Evolutionary conservation across 208 protist species (phyloP).

Genomic region (Trypanosoma theileri): DNA sequence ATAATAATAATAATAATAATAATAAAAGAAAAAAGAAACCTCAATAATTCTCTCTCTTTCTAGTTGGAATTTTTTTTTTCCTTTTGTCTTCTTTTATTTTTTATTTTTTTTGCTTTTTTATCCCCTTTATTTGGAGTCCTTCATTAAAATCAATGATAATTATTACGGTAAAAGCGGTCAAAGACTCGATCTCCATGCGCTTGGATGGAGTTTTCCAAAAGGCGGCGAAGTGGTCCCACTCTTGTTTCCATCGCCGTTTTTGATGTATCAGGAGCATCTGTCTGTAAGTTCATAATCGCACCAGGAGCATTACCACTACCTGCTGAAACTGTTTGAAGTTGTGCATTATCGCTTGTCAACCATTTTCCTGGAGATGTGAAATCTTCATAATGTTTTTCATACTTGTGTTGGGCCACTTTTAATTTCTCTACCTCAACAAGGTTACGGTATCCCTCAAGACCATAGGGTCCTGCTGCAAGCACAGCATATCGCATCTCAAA

Average conservation of each 20-base stretch:
- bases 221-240: slow-evolving; percentile 54
- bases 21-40: slow-evolving; percentile 15
- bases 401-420: slow-evolving; percentile 85
- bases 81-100: not conserved
- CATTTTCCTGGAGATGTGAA: slow-evolving; percentile 78
- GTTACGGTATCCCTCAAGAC: slow-evolving; percentile 69
- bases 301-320: slow-evolving; percentile 69
- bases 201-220: slow-evolving; percentile 66
- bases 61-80: slow-evolving; percentile 1
- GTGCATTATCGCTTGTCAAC: slow-evolving; percentile 76
- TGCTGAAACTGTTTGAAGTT: slow-evolving; percentile 74
- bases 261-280: slow-evolving; percentile 40
- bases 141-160: slow-evolving; percentile 47
- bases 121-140: not conserved
- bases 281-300: slow-evolving; percentile 63
- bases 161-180: slow-evolving; percentile 84
- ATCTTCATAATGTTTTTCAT: slow-evolving; percentile 89
- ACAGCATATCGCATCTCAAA: slow-evolving; percentile 88
- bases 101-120: slow-evolving; percentile 11
- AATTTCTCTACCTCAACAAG: slow-evolving; percentile 87
- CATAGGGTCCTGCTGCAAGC: slow-evolving; percentile 61
- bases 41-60: not conserved
- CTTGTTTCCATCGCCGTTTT: slow-evolving; percentile 73
- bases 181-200: slow-evolving; percentile 82
- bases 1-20: not conserved